Conservation (phyloP, 176 grass and related monocot species). For the Elymus sibiricus region DNA sequence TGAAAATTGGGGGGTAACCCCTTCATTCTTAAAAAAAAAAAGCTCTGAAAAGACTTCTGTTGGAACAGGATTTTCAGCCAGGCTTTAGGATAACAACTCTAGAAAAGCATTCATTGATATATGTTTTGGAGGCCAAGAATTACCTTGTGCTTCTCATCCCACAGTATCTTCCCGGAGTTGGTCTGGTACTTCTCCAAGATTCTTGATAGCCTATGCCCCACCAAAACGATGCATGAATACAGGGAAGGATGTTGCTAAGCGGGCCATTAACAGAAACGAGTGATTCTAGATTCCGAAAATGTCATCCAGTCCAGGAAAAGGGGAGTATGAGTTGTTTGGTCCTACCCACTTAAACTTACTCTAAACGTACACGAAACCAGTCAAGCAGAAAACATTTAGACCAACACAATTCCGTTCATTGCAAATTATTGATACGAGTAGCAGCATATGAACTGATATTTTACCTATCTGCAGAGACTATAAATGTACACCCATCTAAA, state of each 20-base stretch:
- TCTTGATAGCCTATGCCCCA: constrained; percentile 56
- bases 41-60: not conserved
- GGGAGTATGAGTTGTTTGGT: not conserved
- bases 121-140: not conserved
- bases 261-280: not conserved
- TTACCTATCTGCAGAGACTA: not conserved
- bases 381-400: constrained; percentile 6
- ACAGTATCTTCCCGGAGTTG: constrained; percentile 87
- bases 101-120: not conserved
- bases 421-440: not conserved
- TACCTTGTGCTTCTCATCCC: constrained; percentile 98
- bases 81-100: not conserved
- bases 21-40: too few relatives aligned
- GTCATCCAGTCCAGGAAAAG: not conserved
- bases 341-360: not conserved
- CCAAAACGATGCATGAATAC: constrained; percentile 5
- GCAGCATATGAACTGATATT: not conserved
- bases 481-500: not conserved
- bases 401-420: not conserved
- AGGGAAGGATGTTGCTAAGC: not conserved
- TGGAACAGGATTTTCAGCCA: not conserved
- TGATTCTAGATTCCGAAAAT: not conserved
- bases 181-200: constrained; percentile 95
- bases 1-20: too few relatives aligned
- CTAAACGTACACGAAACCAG: not conserved